Evolutionary conservation across 176 grass and related monocot species (phyloP).

Genomic region (Bothriochloa decipiens): DNA sequence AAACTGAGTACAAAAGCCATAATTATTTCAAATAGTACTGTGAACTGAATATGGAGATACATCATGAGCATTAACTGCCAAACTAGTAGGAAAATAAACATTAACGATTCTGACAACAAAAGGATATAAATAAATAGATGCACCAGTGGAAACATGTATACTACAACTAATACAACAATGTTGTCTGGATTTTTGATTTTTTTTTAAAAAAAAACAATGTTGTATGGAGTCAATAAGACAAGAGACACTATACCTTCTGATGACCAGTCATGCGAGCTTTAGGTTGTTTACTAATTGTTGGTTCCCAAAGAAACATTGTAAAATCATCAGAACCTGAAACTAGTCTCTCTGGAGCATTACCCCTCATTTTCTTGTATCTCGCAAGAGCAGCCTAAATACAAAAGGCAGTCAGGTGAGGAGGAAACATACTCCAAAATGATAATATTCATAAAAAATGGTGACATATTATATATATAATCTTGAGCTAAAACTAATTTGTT

Average conservation of each 20-base stretch:
- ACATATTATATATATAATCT: neutral
- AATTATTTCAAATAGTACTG: conserved; percentile 6
- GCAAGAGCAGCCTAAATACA: conserved; percentile 69
- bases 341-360: conserved; percentile 85
- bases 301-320: conserved; percentile 97
- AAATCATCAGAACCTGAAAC: conserved; percentile 99
- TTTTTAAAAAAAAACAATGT: neutral
- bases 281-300: conserved; percentile 69
- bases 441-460: neutral
- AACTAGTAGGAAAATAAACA: neutral
- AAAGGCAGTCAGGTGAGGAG: conserved; percentile 6
- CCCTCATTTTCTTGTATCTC: conserved; percentile 89
- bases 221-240: conserved; percentile 1
- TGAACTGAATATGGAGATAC: neutral
- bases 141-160: neutral
- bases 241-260: conserved; percentile 70
- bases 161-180: neutral
- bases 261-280: conserved; percentile 97
- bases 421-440: conserved; percentile 8
- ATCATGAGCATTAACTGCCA: neutral
- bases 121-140: neutral
- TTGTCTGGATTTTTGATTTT: neutral
- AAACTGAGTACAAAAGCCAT: neutral
- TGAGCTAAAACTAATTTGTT: conserved; percentile 13
- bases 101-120: neutral